Conservation (phyloP, 345 rosid species). For the Viola odorata region DNA sequence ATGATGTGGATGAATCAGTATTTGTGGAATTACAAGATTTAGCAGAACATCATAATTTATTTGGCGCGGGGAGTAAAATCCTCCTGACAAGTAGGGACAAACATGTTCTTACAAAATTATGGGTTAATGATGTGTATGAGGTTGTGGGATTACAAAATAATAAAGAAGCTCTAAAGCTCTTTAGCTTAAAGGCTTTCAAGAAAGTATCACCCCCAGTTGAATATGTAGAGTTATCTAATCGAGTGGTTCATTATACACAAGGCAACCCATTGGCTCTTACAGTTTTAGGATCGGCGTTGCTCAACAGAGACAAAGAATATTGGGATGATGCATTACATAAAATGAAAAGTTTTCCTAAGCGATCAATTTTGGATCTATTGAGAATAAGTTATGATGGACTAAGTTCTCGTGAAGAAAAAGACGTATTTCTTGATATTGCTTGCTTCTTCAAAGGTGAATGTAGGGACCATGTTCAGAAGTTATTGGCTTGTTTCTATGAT, state of each 20-base stretch:
- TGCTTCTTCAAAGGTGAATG: conserved; percentile 9
- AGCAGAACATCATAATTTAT: not conserved
- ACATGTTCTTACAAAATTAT: not conserved
- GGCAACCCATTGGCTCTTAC: conserved; percentile 11
- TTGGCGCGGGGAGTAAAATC: conserved; percentile 14
- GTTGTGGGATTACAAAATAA: not conserved
- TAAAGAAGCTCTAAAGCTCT: conserved; percentile 6
- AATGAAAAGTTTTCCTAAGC: not conserved
- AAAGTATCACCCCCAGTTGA: not conserved
- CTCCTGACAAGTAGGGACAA: conserved; percentile 10
- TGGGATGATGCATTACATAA: conserved; percentile 3
- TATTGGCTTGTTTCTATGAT: too few relatives aligned
- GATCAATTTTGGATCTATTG: not conserved
- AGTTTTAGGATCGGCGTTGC: conserved; percentile 6
- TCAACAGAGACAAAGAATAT: not conserved
- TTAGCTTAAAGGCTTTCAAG: conserved; percentile 10
- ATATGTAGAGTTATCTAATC: not conserved
- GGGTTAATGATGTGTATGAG: not conserved
- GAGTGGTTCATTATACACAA: conserved; percentile 5
- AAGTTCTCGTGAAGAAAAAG: conserved; percentile 1
- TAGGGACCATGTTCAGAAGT: not conserved
- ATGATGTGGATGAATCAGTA: conserved; percentile 6
- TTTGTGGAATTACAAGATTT: not conserved
- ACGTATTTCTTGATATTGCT: conserved; percentile 10
- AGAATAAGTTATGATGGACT: conserved; percentile 5